Evolutionary conservation across 1,284 basidiomycete genomes (phyloP).

Genomic region (Irpex rosettiformis): DNA sequence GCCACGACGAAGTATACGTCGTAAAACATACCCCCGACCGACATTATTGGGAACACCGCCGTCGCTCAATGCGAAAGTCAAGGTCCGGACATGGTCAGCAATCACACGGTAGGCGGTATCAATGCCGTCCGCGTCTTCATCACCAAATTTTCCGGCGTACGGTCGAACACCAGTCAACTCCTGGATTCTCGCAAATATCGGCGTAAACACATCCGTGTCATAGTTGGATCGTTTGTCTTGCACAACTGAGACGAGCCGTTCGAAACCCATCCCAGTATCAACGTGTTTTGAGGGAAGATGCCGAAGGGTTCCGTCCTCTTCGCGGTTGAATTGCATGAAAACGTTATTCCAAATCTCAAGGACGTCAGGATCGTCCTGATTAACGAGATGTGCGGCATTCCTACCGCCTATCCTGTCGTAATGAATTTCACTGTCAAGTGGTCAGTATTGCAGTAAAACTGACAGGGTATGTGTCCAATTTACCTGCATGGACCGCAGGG

Average conservation of each 20-base stretch:
- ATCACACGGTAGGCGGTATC: constrained; percentile 98
- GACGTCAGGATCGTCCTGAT: constrained; percentile 93
- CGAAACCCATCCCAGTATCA: constrained; percentile 99
- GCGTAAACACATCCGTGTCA: constrained; percentile 93
- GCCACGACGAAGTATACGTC: constrained; percentile 89
- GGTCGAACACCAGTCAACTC: constrained; percentile 86
- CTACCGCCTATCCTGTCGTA: constrained; percentile 94
- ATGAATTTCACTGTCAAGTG: constrained; percentile 79
- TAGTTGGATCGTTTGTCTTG: constrained; percentile 95
- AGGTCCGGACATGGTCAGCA: constrained; percentile 94
- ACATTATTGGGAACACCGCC: constrained; percentile 96
- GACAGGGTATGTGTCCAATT: constrained; percentile 20
- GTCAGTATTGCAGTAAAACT: constrained; percentile 4
- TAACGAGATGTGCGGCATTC: constrained; percentile 90
- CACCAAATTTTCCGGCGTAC: constrained; percentile 89
- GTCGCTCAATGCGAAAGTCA: constrained; percentile 95
- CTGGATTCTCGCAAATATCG: constrained; percentile 87
- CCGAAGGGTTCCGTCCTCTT: constrained; percentile 81
- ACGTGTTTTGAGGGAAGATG: constrained; percentile 91
- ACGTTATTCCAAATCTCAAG: constrained; percentile 99
- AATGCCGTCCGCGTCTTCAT: constrained; percentile 91
- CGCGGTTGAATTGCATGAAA: constrained; percentile 98
- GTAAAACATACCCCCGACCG: constrained; percentile 93
- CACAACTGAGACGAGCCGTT: constrained; percentile 92
- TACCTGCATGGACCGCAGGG: constrained; percentile 96